These are phyloP conservation scores for Cystofilobasidium bisporidii DNA, from an alignment of 768 basidiomycete species.

Conservation along the genomic window DNA sequence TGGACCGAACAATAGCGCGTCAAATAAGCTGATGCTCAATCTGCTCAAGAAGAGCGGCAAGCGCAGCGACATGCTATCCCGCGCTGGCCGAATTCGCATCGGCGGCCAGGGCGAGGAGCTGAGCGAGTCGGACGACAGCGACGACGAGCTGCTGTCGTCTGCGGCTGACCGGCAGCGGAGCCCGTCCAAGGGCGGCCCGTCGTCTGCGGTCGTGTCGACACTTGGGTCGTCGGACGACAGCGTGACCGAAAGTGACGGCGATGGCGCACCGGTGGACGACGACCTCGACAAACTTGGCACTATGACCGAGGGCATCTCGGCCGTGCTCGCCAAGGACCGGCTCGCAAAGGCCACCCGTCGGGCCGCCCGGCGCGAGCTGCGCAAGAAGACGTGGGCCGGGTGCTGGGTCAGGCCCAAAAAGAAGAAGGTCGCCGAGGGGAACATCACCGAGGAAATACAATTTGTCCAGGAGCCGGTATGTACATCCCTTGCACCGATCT, in stretches of 20 bases:
- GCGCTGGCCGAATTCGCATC: not conserved
- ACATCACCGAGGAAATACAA: not conserved
- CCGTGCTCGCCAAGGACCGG: not conserved
- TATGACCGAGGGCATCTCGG: not conserved
- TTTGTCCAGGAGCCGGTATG: not conserved
- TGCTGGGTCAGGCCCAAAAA: slow-evolving; percentile 1
- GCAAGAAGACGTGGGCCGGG: not conserved
- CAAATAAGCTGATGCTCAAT: not conserved
- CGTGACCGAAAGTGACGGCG: not conserved
- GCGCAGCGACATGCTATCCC: not conserved
- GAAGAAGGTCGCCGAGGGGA: not conserved
- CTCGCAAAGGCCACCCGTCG: not conserved
- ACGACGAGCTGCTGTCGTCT: too few relatives aligned
- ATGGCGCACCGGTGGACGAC: not conserved
- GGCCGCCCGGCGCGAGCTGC: not conserved
- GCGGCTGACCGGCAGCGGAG: not conserved
- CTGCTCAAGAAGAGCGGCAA: not conserved
- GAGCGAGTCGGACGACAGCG: not conserved
- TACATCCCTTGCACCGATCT: not conserved
- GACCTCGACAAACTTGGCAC: not conserved
- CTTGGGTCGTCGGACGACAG: not conserved
- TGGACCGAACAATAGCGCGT: too few relatives aligned
- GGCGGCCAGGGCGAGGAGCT: not conserved
- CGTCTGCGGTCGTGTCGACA: not conserved
- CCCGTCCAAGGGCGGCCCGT: not conserved